Evolutionary conservation across 768 basidiomycete genomes (phyloP).

Genomic region (Amanita muscaria): DNA sequence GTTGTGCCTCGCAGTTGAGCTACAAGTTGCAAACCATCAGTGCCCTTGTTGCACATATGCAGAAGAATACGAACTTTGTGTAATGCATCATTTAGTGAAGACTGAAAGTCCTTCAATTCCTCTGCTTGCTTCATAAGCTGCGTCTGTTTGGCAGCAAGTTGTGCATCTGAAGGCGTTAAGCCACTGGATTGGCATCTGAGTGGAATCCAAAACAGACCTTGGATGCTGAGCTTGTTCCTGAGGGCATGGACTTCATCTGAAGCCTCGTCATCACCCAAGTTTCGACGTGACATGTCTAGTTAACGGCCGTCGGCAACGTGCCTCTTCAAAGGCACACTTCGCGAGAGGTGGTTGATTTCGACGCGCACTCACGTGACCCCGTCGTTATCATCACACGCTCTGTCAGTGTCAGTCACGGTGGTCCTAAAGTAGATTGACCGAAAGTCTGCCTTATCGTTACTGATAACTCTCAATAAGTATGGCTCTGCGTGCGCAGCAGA

Average conservation of each 20-base stretch:
- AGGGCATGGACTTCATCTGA: conserved; percentile 37
- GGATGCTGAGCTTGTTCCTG: conserved; percentile 40
- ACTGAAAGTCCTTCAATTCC: conserved; percentile 34
- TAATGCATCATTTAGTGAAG: conserved; percentile 34
- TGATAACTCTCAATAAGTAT: too few relatives aligned
- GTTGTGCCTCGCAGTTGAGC: conserved; percentile 50
- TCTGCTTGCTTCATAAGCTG: conserved; percentile 32
- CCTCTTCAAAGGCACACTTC: not conserved
- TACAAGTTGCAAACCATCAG: conserved; percentile 19
- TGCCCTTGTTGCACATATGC: not conserved
- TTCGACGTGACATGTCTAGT: conserved; percentile 38
- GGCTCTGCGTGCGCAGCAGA: too few relatives aligned
- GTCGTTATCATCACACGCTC: too few relatives aligned
- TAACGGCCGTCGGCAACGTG: too few relatives aligned
- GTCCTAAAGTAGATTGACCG: too few relatives aligned
- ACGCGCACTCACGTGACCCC: too few relatives aligned
- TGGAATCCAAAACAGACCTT: conserved; percentile 27
- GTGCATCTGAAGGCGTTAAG: conserved; percentile 29
- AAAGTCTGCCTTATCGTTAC: too few relatives aligned
- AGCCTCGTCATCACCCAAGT: conserved; percentile 37
- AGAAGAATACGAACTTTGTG: conserved; percentile 30
- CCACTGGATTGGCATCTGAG: not conserved
- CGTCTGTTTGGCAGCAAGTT: conserved; percentile 39
- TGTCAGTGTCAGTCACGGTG: too few relatives aligned
- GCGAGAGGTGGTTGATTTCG: too few relatives aligned